Conservation (phyloP, 495 filamentous ascomycete genomes). For the Penicillium pulvis region DNA sequence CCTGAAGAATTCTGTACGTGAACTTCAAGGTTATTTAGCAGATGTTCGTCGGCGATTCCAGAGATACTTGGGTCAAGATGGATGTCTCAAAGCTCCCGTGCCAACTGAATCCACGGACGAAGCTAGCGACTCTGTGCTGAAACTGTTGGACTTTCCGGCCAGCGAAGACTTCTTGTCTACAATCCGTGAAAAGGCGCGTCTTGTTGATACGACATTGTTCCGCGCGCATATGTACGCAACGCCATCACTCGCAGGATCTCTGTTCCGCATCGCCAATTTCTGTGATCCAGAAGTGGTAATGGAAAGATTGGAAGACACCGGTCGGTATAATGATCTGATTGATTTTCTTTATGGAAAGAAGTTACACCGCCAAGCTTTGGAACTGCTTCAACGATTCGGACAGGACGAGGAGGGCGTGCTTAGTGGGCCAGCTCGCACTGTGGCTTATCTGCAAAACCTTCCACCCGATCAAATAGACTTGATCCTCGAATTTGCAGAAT, state of each 20-base stretch:
- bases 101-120: constrained; percentile 54
- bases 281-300: constrained; percentile 96
- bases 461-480: constrained; percentile 86
- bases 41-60: constrained; percentile 81
- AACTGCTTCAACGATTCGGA: constrained; percentile 81
- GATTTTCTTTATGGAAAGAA: constrained; percentile 97
- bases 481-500: constrained; percentile 87
- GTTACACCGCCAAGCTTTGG: constrained; percentile 84
- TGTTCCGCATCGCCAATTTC: constrained; percentile 96
- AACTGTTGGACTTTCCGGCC: constrained; percentile 47
- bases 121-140: constrained; percentile 47
- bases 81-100: constrained; percentile 64
- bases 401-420: constrained; percentile 57
- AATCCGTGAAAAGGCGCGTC: constrained; percentile 70
- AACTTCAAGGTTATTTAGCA: constrained; percentile 82
- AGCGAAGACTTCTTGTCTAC: constrained; percentile 65
- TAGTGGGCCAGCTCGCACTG: constrained; percentile 74
- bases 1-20: constrained; percentile 73
- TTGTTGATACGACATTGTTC: constrained; percentile 94
- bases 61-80: constrained; percentile 74
- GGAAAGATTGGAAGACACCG: constrained; percentile 83
- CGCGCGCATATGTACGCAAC: constrained; percentile 88
- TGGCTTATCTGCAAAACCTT: constrained; percentile 87
- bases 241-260: constrained; percentile 79
- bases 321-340: constrained; percentile 89